These are phyloP conservation scores for Tylopilus plumbeoviolaceoides DNA, from an alignment of 768 basidiomycete genomes.

Conservation along the genomic window DNA sequence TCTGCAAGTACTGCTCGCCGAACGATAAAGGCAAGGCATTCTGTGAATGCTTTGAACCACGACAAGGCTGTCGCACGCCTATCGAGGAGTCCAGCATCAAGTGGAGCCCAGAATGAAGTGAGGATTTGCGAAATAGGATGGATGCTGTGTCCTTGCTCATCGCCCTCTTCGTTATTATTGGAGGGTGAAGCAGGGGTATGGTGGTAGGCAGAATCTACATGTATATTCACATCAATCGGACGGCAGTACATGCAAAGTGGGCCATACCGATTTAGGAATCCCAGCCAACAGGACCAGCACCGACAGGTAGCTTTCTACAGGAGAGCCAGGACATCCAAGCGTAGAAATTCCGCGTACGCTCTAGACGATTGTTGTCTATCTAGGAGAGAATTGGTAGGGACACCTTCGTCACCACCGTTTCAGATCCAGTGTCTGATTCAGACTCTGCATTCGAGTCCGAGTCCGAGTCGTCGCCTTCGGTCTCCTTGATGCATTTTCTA, in stretches of 20 bases:
- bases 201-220: slow-evolving; percentile 19
- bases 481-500: slow-evolving; percentile 5
- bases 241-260: background rate
- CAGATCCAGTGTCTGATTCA: slow-evolving; percentile 11
- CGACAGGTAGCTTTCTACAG: slow-evolving; percentile 76
- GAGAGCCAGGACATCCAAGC: slow-evolving; percentile 83
- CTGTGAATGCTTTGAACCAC: slow-evolving; percentile 68
- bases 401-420: slow-evolving; percentile 34
- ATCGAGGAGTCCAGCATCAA: slow-evolving; percentile 41
- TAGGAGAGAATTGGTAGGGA: background rate
- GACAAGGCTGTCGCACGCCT: slow-evolving; percentile 35
- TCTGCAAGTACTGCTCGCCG: slow-evolving; percentile 20
- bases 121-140: slow-evolving; percentile 52
- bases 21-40: slow-evolving; percentile 61
- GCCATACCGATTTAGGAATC: slow-evolving; percentile 60
- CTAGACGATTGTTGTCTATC: slow-evolving; percentile 23
- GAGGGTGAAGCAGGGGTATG: slow-evolving; percentile 1
- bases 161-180: background rate
- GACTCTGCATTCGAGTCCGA: slow-evolving; percentile 29
- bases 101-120: slow-evolving; percentile 76
- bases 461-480: slow-evolving; percentile 32
- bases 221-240: background rate
- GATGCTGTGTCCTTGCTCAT: background rate
- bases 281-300: slow-evolving; percentile 80
- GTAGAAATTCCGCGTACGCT: slow-evolving; percentile 70